A percentile compares a stretch with the other conserved stretches of the same genome.
Evolutionary conservation across 257 asterid genomes (phyloP).

Genomic region (Jacaranda mimosifolia): DNA sequence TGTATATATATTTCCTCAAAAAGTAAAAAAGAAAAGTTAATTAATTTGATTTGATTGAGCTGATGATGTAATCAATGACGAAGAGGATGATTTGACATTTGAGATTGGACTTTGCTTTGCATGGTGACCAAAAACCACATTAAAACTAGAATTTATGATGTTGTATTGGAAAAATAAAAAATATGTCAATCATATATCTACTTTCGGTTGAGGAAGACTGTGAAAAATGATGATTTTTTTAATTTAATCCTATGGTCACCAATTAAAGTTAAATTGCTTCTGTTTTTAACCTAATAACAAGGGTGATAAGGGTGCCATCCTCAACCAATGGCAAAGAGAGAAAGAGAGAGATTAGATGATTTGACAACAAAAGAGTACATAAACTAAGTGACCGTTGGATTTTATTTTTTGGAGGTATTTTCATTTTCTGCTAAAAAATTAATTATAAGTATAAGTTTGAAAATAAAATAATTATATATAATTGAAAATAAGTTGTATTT

Average conservation of each 20-base stretch:
- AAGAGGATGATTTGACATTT: constrained; percentile 15
- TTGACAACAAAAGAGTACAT: not conserved
- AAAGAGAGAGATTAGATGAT: not conserved
- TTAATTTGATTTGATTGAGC: not conserved
- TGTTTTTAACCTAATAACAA: not conserved
- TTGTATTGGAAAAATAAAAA: constrained; percentile 8
- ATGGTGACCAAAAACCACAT: constrained; percentile 23
- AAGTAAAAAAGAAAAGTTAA: not conserved
- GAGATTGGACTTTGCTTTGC: constrained; percentile 34
- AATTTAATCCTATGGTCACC: constrained; percentile 23
- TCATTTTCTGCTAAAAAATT: too few relatives aligned
- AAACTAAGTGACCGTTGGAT: too few relatives aligned
- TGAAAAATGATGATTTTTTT: constrained; percentile 19
- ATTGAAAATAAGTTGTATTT: too few relatives aligned
- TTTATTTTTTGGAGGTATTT: too few relatives aligned
- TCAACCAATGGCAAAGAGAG: constrained; percentile 28
- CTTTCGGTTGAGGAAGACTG: constrained; percentile 45
- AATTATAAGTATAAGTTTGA: too few relatives aligned
- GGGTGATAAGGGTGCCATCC: not conserved
- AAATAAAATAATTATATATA: too few relatives aligned
- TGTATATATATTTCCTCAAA: too few relatives aligned
- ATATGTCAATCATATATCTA: constrained; percentile 18
- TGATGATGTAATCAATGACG: constrained; percentile 33
- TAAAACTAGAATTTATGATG: not conserved
- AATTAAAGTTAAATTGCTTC: constrained; percentile 17